These are phyloP conservation scores for Solanum pinnatisectum DNA, from an alignment of 257 asterid species.

Conservation along the genomic window DNA sequence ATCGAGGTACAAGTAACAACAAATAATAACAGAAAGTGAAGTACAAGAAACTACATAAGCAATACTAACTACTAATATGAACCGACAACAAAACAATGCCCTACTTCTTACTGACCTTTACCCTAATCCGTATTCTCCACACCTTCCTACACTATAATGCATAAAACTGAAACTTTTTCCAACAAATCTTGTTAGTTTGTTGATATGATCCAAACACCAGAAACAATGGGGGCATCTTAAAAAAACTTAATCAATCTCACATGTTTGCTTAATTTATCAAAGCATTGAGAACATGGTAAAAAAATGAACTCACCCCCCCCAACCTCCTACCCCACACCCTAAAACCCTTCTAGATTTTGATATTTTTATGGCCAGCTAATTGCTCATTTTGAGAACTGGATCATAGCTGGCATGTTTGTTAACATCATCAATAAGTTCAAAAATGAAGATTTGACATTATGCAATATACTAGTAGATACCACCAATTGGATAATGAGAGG, in stretches of 20 bases:
- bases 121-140: background rate
- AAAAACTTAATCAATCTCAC: background rate
- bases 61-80: background rate
- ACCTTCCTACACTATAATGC: background rate
- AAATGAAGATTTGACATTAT: background rate
- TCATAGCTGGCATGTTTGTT: constrained; percentile 15
- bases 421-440: background rate
- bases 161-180: background rate
- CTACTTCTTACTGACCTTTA: background rate
- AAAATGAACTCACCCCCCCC: background rate
- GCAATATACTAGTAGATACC: background rate
- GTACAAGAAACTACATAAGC: background rate
- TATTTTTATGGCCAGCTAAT: background rate
- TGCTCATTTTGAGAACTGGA: background rate
- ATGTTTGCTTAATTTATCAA: background rate
- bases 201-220: background rate
- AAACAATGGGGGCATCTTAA: background rate
- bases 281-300: background rate
- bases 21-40: background rate
- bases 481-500: background rate
- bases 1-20: background rate
- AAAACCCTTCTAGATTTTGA: background rate
- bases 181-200: background rate
- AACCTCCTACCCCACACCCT: background rate
- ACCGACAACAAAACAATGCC: accelerated